Conservation (phyloP, 257 asterid species). For the Solanum neorickii region DNA sequence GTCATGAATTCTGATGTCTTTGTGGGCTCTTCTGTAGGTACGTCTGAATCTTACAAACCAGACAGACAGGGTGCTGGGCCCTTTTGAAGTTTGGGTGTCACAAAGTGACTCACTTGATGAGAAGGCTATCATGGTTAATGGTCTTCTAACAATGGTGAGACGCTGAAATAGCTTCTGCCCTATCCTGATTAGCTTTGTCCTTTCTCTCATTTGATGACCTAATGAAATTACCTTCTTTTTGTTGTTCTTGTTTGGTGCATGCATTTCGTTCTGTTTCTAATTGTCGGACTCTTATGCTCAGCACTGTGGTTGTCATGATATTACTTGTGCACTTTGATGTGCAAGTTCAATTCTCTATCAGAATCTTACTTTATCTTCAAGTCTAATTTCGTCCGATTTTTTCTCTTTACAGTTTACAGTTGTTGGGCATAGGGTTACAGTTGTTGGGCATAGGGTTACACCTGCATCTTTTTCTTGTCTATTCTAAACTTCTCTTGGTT, state of each 20-base stretch:
- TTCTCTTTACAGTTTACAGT: neutral
- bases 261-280: neutral
- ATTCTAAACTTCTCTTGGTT: neutral
- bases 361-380: neutral
- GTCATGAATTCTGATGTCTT: neutral
- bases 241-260: neutral
- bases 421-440: neutral
- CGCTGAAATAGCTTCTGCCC: conserved; percentile 3
- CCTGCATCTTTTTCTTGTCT: neutral
- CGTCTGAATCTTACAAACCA: conserved; percentile 56
- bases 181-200: neutral
- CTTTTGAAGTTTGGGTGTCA: conserved; percentile 79
- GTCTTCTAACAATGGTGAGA: conserved; percentile 76
- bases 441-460: neutral
- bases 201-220: neutral
- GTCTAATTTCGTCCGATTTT: neutral
- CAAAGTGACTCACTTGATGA: conserved; percentile 67
- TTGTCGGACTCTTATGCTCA: neutral
- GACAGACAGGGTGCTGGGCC: conserved; percentile 83
- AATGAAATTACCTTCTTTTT: neutral
- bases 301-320: neutral
- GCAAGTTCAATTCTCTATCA: neutral
- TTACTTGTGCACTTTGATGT: neutral
- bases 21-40: conserved; percentile 27
- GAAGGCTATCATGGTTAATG: conserved; percentile 81